Evolutionary conservation across 1,284 basidiomycete species (phyloP).

Genomic region (Grifola frondosa): DNA sequence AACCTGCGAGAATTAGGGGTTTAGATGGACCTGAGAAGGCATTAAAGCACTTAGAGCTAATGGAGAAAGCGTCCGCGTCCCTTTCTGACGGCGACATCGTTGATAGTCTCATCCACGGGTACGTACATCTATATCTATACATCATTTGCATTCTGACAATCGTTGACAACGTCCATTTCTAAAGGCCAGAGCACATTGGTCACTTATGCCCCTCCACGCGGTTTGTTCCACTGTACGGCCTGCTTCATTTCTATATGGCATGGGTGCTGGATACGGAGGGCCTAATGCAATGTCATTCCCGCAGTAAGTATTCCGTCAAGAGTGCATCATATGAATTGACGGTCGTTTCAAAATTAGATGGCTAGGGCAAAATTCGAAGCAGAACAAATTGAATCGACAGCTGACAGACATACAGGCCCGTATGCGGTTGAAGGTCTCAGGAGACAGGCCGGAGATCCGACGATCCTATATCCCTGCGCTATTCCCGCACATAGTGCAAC

Average conservation of each 20-base stretch:
- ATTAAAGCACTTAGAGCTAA: constrained; percentile 77
- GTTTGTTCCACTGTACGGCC: constrained; percentile 88
- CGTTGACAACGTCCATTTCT: background rate
- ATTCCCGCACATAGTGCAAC: constrained; percentile 77
- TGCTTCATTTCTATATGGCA: constrained; percentile 79
- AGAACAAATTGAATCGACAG: constrained; percentile 77
- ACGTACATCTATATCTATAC: constrained; percentile 7
- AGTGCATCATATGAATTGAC: too few relatives aligned
- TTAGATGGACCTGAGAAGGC: constrained; percentile 62
- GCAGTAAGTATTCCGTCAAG: constrained; percentile 60
- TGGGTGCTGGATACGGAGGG: constrained; percentile 66
- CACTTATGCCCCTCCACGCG: constrained; percentile 91
- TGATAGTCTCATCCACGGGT: constrained; percentile 93
- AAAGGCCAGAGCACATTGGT: constrained; percentile 92
- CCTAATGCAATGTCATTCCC: constrained; percentile 77
- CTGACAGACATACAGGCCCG: constrained; percentile 91
- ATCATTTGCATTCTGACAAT: background rate
- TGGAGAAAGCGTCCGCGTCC: constrained; percentile 85
- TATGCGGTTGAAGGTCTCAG: constrained; percentile 93
- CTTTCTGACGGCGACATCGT: constrained; percentile 97
- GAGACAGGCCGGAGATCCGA: constrained; percentile 85
- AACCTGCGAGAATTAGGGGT: constrained; percentile 62
- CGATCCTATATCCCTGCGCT: constrained; percentile 89
- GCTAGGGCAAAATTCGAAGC: constrained; percentile 97
- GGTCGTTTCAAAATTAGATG: too few relatives aligned